Evolutionary conservation across 345 rosid species (phyloP).

Genomic region (Euphorbia pulcherrima): DNA sequence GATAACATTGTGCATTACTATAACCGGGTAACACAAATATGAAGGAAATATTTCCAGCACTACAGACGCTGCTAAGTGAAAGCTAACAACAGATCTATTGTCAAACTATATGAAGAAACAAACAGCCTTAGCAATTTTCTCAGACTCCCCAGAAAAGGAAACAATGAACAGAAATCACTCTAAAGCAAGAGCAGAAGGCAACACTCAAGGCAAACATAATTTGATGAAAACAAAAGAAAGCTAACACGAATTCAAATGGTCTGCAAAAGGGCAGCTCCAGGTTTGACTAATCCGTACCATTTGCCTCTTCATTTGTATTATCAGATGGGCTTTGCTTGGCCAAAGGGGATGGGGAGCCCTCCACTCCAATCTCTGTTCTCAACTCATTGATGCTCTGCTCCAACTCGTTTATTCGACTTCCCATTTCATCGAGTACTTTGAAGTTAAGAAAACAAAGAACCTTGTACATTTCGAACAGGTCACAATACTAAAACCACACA

Average conservation of each 20-base stretch:
- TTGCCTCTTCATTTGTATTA: slow-evolving; percentile 42
- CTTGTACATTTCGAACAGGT: slow-evolving; percentile 1
- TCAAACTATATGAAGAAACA: background rate
- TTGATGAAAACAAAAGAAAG: background rate
- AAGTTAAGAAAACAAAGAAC: slow-evolving; percentile 43
- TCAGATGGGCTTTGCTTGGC: slow-evolving; percentile 37
- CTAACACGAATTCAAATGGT: background rate
- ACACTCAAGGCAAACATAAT: background rate
- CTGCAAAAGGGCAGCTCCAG: background rate
- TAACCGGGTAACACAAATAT: too few relatives aligned
- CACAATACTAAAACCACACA: background rate
- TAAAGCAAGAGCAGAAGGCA: background rate
- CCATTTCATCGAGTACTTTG: slow-evolving; percentile 88
- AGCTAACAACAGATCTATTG: background rate
- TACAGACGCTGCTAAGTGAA: too few relatives aligned
- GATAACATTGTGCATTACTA: too few relatives aligned
- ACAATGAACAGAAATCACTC: background rate
- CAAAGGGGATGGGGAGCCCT: slow-evolving; percentile 58
- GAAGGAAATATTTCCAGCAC: too few relatives aligned
- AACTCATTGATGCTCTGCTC: slow-evolving; percentile 83
- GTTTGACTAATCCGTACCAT: slow-evolving; percentile 25
- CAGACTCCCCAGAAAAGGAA: background rate
- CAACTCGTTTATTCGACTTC: slow-evolving; percentile 66
- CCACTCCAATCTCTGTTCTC: slow-evolving; percentile 60
- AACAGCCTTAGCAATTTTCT: background rate